Conservation (phyloP, 768 basidiomycete species). For the Boletellus sp. region DNA sequence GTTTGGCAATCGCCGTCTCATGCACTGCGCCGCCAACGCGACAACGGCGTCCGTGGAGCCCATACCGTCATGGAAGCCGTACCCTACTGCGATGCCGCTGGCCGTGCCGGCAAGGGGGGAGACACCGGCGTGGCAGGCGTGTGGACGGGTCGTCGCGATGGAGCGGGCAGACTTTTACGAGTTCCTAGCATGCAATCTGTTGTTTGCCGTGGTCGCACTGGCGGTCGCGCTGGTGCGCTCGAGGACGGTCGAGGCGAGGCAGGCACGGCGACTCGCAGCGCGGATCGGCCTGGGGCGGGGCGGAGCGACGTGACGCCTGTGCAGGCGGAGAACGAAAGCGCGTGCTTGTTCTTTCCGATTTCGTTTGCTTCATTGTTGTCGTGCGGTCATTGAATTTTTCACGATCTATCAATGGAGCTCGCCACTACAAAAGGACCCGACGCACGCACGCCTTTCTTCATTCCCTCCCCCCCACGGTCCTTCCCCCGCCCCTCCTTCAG, state of each 20-base stretch:
- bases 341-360: background rate
- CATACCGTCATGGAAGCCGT: conserved; percentile 14
- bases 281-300: conserved; percentile 68
- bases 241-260: conserved; percentile 62
- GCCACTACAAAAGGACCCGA: too few species aligned
- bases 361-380: too few species aligned
- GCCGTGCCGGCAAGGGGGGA: conserved; percentile 37
- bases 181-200: conserved; percentile 80
- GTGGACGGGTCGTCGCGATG: conserved; percentile 75
- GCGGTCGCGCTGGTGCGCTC: conserved; percentile 66
- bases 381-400: too few species aligned
- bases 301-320: too few species aligned
- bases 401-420: too few species aligned
- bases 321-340: background rate
- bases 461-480: conserved; percentile 15
- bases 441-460: background rate
- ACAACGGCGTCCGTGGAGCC: conserved; percentile 24
- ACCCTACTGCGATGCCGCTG: conserved; percentile 2
- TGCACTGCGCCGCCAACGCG: conserved; percentile 63
- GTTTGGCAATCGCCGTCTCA: conserved; percentile 87
- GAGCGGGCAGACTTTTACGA: conserved; percentile 90
- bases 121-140: conserved; percentile 87
- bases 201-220: conserved; percentile 66
- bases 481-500: conserved; percentile 4
- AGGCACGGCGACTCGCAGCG: conserved; percentile 80